phyloP scores from a whole-genome alignment of 2,329 filamentous ascomycete species.

The Microsporum ferrugineum region DNA sequence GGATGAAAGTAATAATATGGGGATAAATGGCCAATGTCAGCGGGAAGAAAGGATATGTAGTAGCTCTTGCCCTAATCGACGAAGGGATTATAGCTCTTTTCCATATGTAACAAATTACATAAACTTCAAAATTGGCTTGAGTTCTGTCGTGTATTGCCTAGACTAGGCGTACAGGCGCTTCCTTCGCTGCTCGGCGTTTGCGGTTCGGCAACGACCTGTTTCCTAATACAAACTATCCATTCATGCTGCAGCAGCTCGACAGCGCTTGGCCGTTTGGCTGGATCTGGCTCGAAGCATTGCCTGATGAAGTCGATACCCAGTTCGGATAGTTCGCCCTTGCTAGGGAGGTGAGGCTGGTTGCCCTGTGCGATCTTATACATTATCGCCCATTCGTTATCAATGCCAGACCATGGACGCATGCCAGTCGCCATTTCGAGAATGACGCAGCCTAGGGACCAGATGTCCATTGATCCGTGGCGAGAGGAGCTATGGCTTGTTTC shows the following conservation, averaged over 20 bases:
- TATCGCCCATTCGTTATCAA: constrained; percentile 99
- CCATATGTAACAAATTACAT: background rate
- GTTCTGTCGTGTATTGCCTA: constrained; percentile 15
- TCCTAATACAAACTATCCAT: constrained; percentile 54
- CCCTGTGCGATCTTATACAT: constrained; percentile 99
- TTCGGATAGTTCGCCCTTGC: constrained; percentile 69
- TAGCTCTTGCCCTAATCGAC: background rate
- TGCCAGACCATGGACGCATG: constrained; percentile 80
- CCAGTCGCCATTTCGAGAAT: constrained; percentile 97
- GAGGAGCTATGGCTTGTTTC: constrained; percentile 60
- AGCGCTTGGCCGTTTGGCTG: constrained; percentile 64
- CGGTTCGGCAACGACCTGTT: constrained; percentile 37
- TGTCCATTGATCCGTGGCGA: constrained; percentile 59
- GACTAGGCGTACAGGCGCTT: constrained; percentile 17
- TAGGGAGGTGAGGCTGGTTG: constrained; percentile 77
- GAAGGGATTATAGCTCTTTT: background rate
- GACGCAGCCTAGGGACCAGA: constrained; percentile 57
- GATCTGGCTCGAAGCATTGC: constrained; percentile 77
- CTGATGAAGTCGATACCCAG: constrained; percentile 78
- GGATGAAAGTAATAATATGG: background rate
- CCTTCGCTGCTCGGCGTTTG: constrained; percentile 26
- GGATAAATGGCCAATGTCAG: background rate
- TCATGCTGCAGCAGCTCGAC: constrained; percentile 87
- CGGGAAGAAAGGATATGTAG: background rate
- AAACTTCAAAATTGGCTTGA: constrained; percentile 14